Conservation (phyloP, 495 filamentous ascomycete genomes). For the Penicillium simplicissimum region DNA sequence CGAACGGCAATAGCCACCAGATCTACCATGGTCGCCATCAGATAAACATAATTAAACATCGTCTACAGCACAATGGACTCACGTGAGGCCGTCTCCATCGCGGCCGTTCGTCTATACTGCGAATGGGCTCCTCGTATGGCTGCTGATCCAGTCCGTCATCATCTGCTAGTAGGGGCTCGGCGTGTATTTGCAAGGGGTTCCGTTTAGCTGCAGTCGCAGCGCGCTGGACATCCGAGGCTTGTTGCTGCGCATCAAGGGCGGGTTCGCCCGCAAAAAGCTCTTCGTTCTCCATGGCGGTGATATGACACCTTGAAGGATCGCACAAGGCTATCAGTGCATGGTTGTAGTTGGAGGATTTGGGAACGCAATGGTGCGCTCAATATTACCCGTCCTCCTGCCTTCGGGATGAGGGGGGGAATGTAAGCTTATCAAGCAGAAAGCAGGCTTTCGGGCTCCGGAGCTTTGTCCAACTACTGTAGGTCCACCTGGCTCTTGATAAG, state of each 20-base stretch:
- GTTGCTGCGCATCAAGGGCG: conserved; percentile 22
- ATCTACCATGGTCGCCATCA: conserved; percentile 53
- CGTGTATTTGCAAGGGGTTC: conserved; percentile 16
- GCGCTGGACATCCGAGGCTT: conserved; percentile 2
- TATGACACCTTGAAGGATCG: background rate
- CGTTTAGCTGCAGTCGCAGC: conserved; percentile 9
- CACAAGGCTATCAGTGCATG: conserved; percentile 7
- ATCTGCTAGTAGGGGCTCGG: conserved; percentile 17
- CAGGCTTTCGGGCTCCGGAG: conserved; percentile 4
- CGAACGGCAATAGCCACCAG: conserved; percentile 80
- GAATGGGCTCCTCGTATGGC: conserved; percentile 4
- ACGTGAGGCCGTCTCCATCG: conserved; percentile 28
- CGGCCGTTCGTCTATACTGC: conserved; percentile 14
- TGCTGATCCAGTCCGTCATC: conserved; percentile 15
- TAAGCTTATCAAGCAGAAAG: conserved; percentile 15
- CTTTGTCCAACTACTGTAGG: background rate
- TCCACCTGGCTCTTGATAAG: conserved; percentile 1
- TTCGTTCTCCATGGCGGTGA: conserved; percentile 31
- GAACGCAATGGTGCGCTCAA: conserved; percentile 12
- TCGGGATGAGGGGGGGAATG: conserved; percentile 3
- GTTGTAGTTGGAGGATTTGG: background rate
- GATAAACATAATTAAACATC: conserved; percentile 4
- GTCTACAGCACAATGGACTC: conserved; percentile 15
- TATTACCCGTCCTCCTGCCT: conserved; percentile 5
- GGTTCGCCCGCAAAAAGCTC: conserved; percentile 26